Conservation (phyloP, 225 moss, liverwort and hornwort species). For the Thuidium tamariscinum region DNA sequence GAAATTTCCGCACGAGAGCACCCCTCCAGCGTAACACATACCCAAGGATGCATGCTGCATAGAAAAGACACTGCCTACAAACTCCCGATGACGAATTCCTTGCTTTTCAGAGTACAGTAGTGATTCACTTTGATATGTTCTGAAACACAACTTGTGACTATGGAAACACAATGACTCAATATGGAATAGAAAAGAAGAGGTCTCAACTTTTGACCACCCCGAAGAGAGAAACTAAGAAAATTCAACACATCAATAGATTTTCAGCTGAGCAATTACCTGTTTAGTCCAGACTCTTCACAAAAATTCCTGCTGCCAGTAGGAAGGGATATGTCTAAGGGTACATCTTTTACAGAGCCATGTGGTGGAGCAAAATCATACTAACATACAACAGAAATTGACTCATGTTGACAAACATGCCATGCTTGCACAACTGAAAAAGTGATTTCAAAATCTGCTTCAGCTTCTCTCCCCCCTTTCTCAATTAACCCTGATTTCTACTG, state of each 20-base stretch:
- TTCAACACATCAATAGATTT: background rate
- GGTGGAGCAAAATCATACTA: background rate
- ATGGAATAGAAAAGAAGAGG: background rate
- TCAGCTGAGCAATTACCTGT: background rate
- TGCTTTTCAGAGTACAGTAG: too few species aligned
- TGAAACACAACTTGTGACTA: background rate
- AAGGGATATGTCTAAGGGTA: background rate
- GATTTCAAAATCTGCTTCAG: background rate
- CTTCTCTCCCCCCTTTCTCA: constrained; percentile 10
- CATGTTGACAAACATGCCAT: background rate
- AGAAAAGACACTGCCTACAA: background rate
- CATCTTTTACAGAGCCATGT: background rate
- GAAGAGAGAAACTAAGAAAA: background rate
- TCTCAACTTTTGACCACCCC: background rate
- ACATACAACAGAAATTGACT: constrained; percentile 1
- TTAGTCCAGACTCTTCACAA: background rate
- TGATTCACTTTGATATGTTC: background rate
- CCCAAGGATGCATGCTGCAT: background rate
- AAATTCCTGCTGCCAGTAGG: background rate
- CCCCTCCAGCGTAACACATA: background rate
- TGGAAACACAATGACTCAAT: background rate
- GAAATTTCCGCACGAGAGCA: background rate
- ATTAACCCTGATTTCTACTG: background rate
- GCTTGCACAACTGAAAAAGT: background rate
- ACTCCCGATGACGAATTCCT: background rate